Base-by-base conservation (phyloP, 78 protist genomes). In the Paulinella micropora region DNA sequence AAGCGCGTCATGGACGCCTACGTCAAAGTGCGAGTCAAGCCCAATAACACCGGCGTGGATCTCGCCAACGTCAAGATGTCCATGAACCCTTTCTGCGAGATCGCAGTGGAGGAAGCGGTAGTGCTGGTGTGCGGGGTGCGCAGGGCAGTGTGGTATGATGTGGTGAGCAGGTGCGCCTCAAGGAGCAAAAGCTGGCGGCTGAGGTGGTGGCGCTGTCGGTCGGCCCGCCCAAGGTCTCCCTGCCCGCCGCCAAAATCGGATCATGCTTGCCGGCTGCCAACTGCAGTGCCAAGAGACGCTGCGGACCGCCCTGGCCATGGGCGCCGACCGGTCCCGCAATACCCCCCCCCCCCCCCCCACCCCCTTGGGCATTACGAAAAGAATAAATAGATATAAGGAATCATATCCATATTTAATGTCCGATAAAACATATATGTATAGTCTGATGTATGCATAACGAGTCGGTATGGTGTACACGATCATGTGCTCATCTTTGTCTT, bases 81-180 rank as follows among this genome's bases (percentile, higher is more conserved):
- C 79, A 93, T 96, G 95, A 97, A 97, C 88, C 98, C 98, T 86
- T 97, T 97, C 90, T 96, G 95, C 90, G 98, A 96, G 89, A 96
- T 97, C 29, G 99, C 86, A 37, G n/a, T 82, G n/a, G 86, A 82
- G 37, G 86, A 82, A 15, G 86, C 86, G n/a, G 86, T 82, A 9
- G 9, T 6, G 9, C 9, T 82, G 86, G 26, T n/a, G n/a, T n/a
- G n/a, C n/a, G n/a, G n/a, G 28, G 28, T 29, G 77, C 77, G 77
- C 77, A 67, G 28, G 77, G 77, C 26, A 28, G 77, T 67, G 28
- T 26, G 28, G 77, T 67, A 67, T 67, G 77, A 26, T 67, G 77
- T 67, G 26, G 77, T 67, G 77, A 67, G 77, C 77, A 67, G 77
- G 77, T 67, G 28, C 77, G 77, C 77, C 28, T 67, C 36, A 67